These are phyloP conservation scores for Trichophyton equinum DNA, from an alignment of 2,329 filamentous ascomycete species.

Conservation along the genomic window DNA sequence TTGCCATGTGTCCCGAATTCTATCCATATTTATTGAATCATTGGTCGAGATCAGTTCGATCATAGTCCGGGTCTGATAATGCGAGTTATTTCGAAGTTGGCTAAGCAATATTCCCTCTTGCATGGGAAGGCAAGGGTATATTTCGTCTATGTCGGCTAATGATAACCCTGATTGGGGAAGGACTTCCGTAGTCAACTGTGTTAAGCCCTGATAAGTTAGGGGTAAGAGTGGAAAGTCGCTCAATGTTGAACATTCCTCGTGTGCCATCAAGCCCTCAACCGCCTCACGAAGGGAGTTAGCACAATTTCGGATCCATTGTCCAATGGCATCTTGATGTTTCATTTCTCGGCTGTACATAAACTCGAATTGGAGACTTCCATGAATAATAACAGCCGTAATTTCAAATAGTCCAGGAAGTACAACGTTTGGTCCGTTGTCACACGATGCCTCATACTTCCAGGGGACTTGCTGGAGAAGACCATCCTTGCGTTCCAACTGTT, in stretches of 20 bases:
- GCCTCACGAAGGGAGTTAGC: slow-evolving; percentile 22
- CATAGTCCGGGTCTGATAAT: slow-evolving; percentile 6
- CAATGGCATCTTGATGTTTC: slow-evolving; percentile 34
- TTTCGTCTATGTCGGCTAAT: slow-evolving; percentile 12
- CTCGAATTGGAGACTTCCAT: slow-evolving; percentile 36
- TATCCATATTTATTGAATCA: neutral
- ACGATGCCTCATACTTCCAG: slow-evolving; percentile 33
- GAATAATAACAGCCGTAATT: slow-evolving; percentile 39
- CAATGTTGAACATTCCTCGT: slow-evolving; percentile 24
- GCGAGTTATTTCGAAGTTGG: slow-evolving; percentile 2
- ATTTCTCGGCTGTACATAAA: slow-evolving; percentile 41
- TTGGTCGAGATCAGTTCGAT: slow-evolving; percentile 2
- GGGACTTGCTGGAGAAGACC: slow-evolving; percentile 34
- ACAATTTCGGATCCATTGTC: slow-evolving; percentile 33
- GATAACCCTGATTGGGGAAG: slow-evolving; percentile 27
- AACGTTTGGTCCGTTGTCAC: slow-evolving; percentile 34
- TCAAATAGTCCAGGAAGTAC: slow-evolving; percentile 41
- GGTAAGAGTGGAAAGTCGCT: slow-evolving; percentile 35
- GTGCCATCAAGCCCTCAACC: slow-evolving; percentile 15
- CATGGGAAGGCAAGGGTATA: slow-evolving; percentile 23
- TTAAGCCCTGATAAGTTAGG: slow-evolving; percentile 30
- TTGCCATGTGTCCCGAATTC: slow-evolving; percentile 6
- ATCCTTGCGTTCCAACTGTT: slow-evolving; percentile 36
- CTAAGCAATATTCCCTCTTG: slow-evolving; percentile 15
- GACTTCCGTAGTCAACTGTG: slow-evolving; percentile 23